Percentiles rank a stretch among this genome's conserved stretches.
These are phyloP conservation scores for Vanilla planifolia DNA, from an alignment of 106 monocot genomes.

Conservation along the genomic window DNA sequence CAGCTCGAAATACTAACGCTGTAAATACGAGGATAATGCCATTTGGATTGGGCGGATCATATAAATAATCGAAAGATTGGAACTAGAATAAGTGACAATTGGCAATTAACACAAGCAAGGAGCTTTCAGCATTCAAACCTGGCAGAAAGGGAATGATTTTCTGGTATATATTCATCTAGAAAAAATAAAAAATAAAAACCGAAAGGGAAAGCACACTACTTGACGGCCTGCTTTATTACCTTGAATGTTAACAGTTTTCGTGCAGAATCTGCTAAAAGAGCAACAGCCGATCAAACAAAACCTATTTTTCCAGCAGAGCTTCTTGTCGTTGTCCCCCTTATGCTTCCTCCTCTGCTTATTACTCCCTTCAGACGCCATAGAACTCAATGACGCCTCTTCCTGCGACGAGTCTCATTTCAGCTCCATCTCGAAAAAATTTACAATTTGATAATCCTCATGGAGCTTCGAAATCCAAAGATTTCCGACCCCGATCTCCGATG, in stretches of 20 bases:
- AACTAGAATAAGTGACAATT: not conserved
- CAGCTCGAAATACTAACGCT: too few species aligned
- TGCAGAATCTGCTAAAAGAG: not conserved
- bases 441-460: too few species aligned
- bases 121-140: not conserved
- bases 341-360: not conserved
- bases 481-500: too few species aligned
- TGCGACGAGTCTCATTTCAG: not conserved
- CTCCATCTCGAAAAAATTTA: too few species aligned
- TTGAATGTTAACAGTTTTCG: slow-evolving; percentile 4
- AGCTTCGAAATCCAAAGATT: too few species aligned
- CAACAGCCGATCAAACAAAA: not conserved
- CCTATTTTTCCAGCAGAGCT: not conserved
- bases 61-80: not conserved
- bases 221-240: not conserved
- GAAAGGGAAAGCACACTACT: not conserved
- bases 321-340: not conserved
- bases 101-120: not conserved
- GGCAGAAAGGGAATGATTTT: not conserved
- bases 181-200: too few species aligned
- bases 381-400: not conserved
- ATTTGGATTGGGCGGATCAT: too few species aligned
- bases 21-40: too few species aligned
- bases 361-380: not conserved
- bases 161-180: too few species aligned